Conservation (phyloP, 2,329 filamentous ascomycete genomes). For the Diaporthe citriasiana region DNA sequence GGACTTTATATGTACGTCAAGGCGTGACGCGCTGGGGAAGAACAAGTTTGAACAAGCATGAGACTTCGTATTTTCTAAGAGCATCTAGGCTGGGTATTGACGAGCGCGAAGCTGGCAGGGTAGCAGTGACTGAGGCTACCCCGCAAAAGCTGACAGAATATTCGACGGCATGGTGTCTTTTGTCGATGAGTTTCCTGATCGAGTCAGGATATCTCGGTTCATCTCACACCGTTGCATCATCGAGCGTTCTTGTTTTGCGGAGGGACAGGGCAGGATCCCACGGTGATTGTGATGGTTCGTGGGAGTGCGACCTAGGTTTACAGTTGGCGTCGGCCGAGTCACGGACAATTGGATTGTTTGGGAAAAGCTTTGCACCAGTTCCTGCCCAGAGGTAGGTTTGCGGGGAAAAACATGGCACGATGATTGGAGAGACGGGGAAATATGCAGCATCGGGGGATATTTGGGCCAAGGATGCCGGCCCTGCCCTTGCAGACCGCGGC, state of each 20-base stretch:
- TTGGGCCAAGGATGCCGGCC: slow-evolving; percentile 4
- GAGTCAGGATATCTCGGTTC: neutral
- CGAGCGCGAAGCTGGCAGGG: neutral
- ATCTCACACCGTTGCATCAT: slow-evolving; percentile 11
- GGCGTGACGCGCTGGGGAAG: neutral
- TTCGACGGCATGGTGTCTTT: slow-evolving; percentile 9
- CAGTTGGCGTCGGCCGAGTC: slow-evolving; percentile 30
- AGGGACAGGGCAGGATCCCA: neutral
- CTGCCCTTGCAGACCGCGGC: slow-evolving; percentile 27
- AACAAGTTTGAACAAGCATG: neutral
- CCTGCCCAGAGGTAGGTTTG: slow-evolving; percentile 10
- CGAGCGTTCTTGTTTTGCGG: neutral
- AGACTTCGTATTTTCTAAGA: neutral
- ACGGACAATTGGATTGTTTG: slow-evolving; percentile 28
- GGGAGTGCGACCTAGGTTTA: neutral
- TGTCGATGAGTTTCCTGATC: slow-evolving; percentile 35
- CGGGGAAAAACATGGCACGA: slow-evolving; percentile 24
- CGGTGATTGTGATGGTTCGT: slow-evolving; percentile 9
- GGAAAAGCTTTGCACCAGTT: slow-evolving; percentile 18
- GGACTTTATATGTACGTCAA: slow-evolving; percentile 1
- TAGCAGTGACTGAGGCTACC: neutral
- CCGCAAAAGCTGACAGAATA: slow-evolving; percentile 14
- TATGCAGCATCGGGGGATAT: slow-evolving; percentile 2
- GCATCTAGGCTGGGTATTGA: neutral
- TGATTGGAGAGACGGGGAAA: slow-evolving; percentile 1